A percentile compares a stretch with the other conserved stretches of the same genome.
These are phyloP conservation scores for Xylaria sp. DNA, from an alignment of 2,329 filamentous ascomycete genomes.

Conservation along the genomic window DNA sequence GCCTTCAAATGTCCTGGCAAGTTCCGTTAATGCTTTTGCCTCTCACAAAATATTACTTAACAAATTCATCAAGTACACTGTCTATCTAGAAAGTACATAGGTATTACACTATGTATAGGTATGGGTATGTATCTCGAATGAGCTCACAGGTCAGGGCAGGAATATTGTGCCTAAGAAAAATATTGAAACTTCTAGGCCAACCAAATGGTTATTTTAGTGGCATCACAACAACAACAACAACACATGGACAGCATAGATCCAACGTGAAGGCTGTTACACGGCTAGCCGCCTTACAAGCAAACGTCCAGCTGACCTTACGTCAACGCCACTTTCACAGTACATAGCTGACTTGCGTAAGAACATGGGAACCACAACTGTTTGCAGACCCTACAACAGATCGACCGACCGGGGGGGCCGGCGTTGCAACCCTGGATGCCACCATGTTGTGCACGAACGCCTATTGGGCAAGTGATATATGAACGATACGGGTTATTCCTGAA, in stretches of 20 bases:
- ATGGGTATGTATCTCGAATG: neutral
- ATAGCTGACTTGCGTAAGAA: neutral
- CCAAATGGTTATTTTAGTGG: neutral
- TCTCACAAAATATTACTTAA: neutral
- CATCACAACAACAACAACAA: neutral
- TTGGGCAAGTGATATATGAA: constrained; percentile 22
- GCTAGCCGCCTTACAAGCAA: neutral
- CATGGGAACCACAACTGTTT: neutral
- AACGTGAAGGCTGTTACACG: neutral
- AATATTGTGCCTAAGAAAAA: neutral
- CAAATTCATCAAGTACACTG: constrained; percentile 7
- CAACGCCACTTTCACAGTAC: neutral
- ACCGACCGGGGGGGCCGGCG: neutral
- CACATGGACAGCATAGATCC: constrained; percentile 2
- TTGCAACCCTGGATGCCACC: constrained; percentile 19
- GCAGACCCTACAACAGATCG: neutral
- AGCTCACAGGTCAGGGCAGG: neutral
- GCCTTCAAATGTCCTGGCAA: constrained; percentile 8
- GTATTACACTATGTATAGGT: neutral
- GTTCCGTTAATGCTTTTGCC: constrained; percentile 10
- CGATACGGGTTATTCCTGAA: constrained; percentile 18
- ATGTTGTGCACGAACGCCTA: constrained; percentile 6
- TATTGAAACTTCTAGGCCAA: neutral
- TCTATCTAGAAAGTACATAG: neutral
- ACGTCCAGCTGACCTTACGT: constrained; percentile 4